Evolutionary conservation across 2,329 filamentous ascomycete species (phyloP).

Genomic region (Stachybotrys chartarum): DNA sequence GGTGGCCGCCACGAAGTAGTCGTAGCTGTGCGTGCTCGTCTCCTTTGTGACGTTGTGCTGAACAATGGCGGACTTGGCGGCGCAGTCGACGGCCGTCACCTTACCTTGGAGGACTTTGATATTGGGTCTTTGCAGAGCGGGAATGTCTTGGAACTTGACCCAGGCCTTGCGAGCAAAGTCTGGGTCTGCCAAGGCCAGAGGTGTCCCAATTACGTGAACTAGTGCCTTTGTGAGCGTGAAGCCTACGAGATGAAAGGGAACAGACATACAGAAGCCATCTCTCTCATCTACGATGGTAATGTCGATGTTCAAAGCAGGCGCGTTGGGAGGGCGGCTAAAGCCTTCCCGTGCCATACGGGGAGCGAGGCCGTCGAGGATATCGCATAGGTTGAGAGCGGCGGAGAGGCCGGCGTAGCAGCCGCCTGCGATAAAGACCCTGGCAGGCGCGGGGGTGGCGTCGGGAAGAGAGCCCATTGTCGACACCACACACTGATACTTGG

Average conservation of each 20-base stretch:
- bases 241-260: background rate
- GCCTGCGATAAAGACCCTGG: slow-evolving; percentile 59
- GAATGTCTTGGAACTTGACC: slow-evolving; percentile 61
- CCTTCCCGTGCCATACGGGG: slow-evolving; percentile 35
- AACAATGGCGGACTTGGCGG: slow-evolving; percentile 51
- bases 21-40: slow-evolving; percentile 47
- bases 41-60: slow-evolving; percentile 38
- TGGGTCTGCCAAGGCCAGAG: slow-evolving; percentile 59
- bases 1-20: slow-evolving; percentile 68
- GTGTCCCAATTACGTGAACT: slow-evolving; percentile 73
- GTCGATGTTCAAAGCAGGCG: slow-evolving; percentile 49
- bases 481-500: background rate
- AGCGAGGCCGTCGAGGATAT: slow-evolving; percentile 50
- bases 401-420: slow-evolving; percentile 68
- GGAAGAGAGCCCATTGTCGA: slow-evolving; percentile 22
- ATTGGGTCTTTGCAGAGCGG: slow-evolving; percentile 55
- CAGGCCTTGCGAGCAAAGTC: slow-evolving; percentile 61
- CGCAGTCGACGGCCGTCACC: slow-evolving; percentile 52
- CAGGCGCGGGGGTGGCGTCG: slow-evolving; percentile 20
- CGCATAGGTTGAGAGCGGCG: slow-evolving; percentile 58
- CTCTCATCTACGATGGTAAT: slow-evolving; percentile 71
- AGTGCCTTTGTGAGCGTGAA: background rate
- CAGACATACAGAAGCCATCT: slow-evolving; percentile 70
- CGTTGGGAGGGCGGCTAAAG: slow-evolving; percentile 31
- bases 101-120: slow-evolving; percentile 61